These are phyloP conservation scores for Roridomyces roridus DNA, from an alignment of 768 basidiomycete species.

Conservation along the genomic window DNA sequence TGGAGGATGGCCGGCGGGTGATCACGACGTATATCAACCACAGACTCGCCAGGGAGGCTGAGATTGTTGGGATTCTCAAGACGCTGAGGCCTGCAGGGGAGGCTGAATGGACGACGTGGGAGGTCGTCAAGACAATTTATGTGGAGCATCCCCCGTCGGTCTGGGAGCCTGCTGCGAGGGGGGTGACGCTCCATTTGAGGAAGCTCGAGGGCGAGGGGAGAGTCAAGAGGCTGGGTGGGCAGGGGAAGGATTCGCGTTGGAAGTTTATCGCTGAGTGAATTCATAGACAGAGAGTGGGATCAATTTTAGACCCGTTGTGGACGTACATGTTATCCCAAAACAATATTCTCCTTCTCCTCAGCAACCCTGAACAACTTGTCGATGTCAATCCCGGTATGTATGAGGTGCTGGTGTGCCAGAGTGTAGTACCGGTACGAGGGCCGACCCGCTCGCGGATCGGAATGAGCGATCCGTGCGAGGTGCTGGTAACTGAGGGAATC, in stretches of 20 bases:
- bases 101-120: conserved; percentile 31
- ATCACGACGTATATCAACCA: conserved; percentile 82
- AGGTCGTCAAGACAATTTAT: conserved; percentile 70
- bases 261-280: conserved; percentile 27
- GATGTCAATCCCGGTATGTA: no score
- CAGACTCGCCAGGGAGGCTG: conserved; percentile 78
- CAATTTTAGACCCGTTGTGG: no score
- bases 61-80: conserved; percentile 66
- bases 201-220: conserved; percentile 73
- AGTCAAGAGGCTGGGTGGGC: conserved; percentile 57
- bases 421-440: no score
- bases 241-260: conserved; percentile 58
- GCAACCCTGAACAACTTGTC: no score
- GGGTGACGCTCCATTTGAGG: conserved; percentile 72
- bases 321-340: no score
- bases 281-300: no score
- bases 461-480: no score
- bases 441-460: no score
- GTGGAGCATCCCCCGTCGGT: conserved; percentile 70
- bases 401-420: no score
- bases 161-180: conserved; percentile 69
- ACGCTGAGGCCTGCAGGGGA: conserved; percentile 34
- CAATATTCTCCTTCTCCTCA: no score
- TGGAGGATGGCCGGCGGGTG: conserved; percentile 62
- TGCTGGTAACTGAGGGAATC: no score